A percentile compares a stretch with the other conserved stretches of the same genome.
phyloP scores from a whole-genome alignment of 495 filamentous ascomycete species.

The Penicillium bovifimosum region DNA sequence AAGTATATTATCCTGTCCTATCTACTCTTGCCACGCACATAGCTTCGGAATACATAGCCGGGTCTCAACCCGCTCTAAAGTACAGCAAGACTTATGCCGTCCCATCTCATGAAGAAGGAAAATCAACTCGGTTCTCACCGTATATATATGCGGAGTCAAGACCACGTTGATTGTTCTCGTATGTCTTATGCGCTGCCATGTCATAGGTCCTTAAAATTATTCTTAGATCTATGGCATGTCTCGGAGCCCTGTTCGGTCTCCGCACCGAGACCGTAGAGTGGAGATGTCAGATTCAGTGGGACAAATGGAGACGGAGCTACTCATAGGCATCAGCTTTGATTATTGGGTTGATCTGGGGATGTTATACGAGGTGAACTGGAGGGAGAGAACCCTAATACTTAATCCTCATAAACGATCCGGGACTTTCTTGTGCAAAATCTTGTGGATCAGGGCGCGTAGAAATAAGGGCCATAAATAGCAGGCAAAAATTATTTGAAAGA shows the following conservation, averaged over 20 bases:
- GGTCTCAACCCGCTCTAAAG: background rate
- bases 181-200: conserved; percentile 1
- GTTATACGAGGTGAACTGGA: background rate
- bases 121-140: background rate
- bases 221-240: conserved; percentile 1
- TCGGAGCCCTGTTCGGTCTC: background rate
- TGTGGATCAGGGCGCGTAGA: background rate
- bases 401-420: no score
- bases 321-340: background rate
- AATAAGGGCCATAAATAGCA: background rate
- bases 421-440: no score
- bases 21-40: conserved; percentile 1
- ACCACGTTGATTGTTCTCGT: no score
- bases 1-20: no score
- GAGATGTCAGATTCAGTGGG: conserved; percentile 1
- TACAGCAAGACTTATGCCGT: conserved; percentile 5
- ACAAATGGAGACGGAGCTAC: background rate
- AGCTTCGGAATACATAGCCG: background rate
- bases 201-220: background rate
- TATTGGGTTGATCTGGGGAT: background rate
- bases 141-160: no score
- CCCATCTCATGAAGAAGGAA: background rate
- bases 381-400: background rate
- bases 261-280: background rate
- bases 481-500: background rate